Conservation (phyloP, 352 stramenopile species). For the Pythium myriotylum region DNA sequence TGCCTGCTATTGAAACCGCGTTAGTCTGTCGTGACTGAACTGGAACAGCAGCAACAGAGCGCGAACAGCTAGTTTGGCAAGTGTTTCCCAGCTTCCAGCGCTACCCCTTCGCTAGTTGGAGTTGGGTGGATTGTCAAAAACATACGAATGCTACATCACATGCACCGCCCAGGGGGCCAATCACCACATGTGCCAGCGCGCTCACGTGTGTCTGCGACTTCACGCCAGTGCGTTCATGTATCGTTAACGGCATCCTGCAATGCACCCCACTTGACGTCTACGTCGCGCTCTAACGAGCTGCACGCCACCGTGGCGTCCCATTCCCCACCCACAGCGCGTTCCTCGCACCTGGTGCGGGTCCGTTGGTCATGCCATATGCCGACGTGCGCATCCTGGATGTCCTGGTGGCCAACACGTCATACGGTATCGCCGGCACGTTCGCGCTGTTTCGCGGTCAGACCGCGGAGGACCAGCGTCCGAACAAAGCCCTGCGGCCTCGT, state of each 20-base stretch:
- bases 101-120: too few species aligned
- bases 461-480: constrained; percentile 10
- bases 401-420: background rate
- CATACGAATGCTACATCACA: too few species aligned
- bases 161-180: too few species aligned
- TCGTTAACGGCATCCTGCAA: background rate
- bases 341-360: background rate
- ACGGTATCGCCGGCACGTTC: constrained; percentile 13
- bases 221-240: background rate
- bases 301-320: background rate
- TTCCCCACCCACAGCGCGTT: background rate
- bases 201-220: too few species aligned
- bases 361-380: background rate
- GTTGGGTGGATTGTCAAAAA: too few species aligned
- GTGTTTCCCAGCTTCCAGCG: too few species aligned
- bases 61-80: too few species aligned
- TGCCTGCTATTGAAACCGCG: too few species aligned
- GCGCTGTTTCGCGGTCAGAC: constrained; percentile 15
- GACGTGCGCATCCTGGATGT: constrained; percentile 16
- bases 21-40: too few species aligned
- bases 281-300: background rate
- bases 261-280: background rate
- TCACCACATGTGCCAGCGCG: background rate
- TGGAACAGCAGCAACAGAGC: too few species aligned
- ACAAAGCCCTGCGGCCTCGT: constrained; percentile 18